Evolutionary conservation across 129 eudicot genomes (phyloP).

Genomic region (Apium graveolens): DNA sequence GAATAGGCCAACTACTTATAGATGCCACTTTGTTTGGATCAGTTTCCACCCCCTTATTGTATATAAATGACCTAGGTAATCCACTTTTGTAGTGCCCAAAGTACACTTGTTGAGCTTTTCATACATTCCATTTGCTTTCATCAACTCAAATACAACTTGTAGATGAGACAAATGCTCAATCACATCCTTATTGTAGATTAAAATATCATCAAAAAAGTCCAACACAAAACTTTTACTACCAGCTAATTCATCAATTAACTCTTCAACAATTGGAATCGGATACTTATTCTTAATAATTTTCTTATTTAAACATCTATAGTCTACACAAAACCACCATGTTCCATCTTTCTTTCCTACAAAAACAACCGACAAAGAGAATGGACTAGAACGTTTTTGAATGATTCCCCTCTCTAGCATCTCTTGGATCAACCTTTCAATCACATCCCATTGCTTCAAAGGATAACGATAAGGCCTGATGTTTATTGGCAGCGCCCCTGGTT

Average conservation of each 20-base stretch:
- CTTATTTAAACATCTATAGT: neutral
- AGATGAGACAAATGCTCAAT: neutral
- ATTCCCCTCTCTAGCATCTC: neutral
- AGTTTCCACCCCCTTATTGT: neutral
- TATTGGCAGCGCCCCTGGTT: neutral
- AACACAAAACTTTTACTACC: neutral
- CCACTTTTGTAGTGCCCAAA: neutral
- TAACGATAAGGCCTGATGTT: neutral
- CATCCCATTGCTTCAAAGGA: neutral
- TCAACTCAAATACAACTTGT: neutral
- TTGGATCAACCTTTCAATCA: neutral
- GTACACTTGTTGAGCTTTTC: neutral
- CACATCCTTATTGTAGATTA: neutral
- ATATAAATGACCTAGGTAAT: neutral
- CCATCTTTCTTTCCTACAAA: neutral
- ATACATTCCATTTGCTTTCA: neutral
- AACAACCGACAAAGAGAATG: neutral
- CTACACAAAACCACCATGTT: neutral
- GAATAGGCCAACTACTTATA: neutral
- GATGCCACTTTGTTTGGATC: neutral
- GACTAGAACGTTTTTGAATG: too few relatives aligned
- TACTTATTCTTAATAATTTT: neutral
- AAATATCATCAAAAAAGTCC: neutral
- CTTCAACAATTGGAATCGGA: neutral
- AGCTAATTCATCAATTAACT: neutral